Evolutionary conservation across 2,329 filamentous ascomycete genomes (phyloP), one percentile per base, ranked within the genome.

Genomic region (Arthrobotrys sphaeroides): DNA sequence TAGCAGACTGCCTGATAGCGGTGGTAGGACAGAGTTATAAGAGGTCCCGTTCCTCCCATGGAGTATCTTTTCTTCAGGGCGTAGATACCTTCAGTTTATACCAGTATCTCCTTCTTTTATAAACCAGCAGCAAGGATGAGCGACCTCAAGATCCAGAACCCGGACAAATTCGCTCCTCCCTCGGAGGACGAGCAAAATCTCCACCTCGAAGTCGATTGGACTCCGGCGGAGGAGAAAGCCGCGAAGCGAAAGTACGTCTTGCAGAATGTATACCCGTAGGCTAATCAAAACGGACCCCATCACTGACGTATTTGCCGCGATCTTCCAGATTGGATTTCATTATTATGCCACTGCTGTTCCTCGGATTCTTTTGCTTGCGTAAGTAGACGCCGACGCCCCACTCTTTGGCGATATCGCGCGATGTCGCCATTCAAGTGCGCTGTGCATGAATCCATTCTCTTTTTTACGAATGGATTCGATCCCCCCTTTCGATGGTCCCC

Each of bases 291-390:
- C 12, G 9, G 16, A 18, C 13, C 43, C 38, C 24, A 12, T 7
- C 36, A 65, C 61, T 67, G 53, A 60, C 55, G 53, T 74, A 42
- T 18, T 67, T 62, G 38, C 38, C 24, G 68, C 33, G 16, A 36
- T 65, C 10, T 28, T 82, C 16, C 81, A 87, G 85, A 77, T 81
- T 85, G 43, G 85, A 87, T 72, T 79, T 80, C 5, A 83, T 83
- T 0, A 84, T 87, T 1, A 81, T 87, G 0, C 83, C 84, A 0
- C 80, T 87, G 0, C 82, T 88, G 0, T 83, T 85, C 40, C 81
- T 87, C 0, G 85, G 85, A 0, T 81, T 87, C 1, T 81, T 86
- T 0, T 84, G 85, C 43, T 86, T 87, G 73, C 85, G 70, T 74
- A 45, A 68, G 70, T 74, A 53, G 45, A 62, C 43, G 26, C 47